Conservation (phyloP, 2,329 filamentous ascomycete species). For the Teratosphaeria pseudoeucalypti region DNA sequence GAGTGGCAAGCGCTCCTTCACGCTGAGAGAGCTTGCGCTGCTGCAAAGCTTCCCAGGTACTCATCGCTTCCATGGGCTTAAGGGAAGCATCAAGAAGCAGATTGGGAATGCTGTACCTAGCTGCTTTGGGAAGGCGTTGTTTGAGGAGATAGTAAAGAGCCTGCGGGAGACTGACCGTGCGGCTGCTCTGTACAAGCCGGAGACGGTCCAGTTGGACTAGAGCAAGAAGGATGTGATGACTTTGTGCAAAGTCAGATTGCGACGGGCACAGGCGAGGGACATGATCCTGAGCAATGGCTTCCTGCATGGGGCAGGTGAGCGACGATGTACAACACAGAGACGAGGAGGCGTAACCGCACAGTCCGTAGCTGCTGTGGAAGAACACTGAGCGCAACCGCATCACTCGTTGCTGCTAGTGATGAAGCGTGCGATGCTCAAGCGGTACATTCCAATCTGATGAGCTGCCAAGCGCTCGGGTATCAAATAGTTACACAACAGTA, state of each 20-base stretch:
- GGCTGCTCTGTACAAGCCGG: not conserved
- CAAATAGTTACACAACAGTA: not conserved
- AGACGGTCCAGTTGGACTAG: not conserved
- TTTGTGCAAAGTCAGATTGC: not conserved
- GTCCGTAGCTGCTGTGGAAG: not conserved
- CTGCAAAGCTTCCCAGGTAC: constrained; percentile 53
- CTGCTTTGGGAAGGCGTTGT: not conserved
- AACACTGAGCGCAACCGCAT: not conserved
- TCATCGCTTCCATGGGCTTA: not conserved
- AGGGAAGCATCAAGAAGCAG: constrained; percentile 43
- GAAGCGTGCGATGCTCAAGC: not conserved
- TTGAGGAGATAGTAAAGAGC: not conserved
- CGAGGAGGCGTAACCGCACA: not conserved
- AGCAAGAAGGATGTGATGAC: not conserved
- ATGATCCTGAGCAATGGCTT: not conserved
- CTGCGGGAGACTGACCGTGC: not conserved
- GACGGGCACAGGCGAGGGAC: not conserved
- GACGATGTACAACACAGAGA: not conserved
- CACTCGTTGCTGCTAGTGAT: not conserved
- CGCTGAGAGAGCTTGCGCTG: constrained; percentile 55
- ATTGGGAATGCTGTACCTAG: constrained; percentile 72
- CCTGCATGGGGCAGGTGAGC: not conserved
- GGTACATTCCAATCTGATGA: not conserved
- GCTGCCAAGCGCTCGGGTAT: not conserved
- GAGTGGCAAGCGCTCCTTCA: constrained; percentile 52